Percentiles rank a stretch among this genome's conserved stretches.
Conservation (phyloP, 257 asterid genomes). For the Catharanthus roseus region DNA sequence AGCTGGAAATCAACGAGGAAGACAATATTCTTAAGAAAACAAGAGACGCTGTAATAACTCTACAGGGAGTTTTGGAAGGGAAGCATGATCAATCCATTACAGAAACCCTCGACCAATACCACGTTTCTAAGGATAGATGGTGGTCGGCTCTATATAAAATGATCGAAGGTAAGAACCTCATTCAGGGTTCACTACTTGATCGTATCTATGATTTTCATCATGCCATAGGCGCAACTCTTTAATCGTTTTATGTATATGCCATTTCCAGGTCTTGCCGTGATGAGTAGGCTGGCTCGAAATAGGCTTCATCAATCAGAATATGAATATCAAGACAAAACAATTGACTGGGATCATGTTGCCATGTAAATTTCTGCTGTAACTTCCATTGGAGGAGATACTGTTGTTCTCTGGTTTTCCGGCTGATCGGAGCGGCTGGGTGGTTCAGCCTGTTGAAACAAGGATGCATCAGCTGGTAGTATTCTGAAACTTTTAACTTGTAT, state of each 20-base stretch:
- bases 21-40: slow-evolving; percentile 66
- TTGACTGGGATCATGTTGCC: slow-evolving; percentile 60
- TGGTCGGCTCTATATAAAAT: slow-evolving; percentile 83
- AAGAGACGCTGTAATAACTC: slow-evolving; percentile 80
- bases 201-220: background rate
- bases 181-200: background rate
- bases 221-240: background rate
- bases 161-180: slow-evolving; percentile 62
- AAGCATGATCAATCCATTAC: slow-evolving; percentile 68
- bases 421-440: background rate
- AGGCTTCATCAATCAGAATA: slow-evolving; percentile 30
- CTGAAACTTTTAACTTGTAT: too few relatives aligned
- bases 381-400: background rate
- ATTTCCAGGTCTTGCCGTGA: slow-evolving; percentile 51
- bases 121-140: slow-evolving; percentile 78
- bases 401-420: background rate
- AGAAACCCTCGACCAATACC: slow-evolving; percentile 64
- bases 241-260: background rate
- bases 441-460: background rate
- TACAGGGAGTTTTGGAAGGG: slow-evolving; percentile 87
- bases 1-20: slow-evolving; percentile 51
- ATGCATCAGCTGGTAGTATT: too few relatives aligned
- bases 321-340: slow-evolving; percentile 35
- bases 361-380: slow-evolving; percentile 47
- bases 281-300: slow-evolving; percentile 45